A percentile compares a stretch with the other conserved stretches of the same genome.
Evolutionary conservation across 257 asterid genomes (phyloP).

Genomic region (Solanum arcanum): DNA sequence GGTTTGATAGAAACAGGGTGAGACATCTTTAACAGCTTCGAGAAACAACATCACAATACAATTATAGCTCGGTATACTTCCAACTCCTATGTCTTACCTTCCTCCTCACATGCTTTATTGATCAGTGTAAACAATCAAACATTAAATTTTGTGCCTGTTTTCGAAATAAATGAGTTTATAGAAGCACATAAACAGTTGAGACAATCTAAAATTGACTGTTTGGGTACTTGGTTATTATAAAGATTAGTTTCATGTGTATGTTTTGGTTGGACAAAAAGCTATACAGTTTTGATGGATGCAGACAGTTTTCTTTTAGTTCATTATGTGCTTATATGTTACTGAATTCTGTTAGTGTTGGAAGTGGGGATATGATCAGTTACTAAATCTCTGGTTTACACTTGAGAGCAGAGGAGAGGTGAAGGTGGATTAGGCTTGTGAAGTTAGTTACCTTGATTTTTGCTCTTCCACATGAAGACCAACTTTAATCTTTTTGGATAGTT

Average conservation of each 20-base stretch:
- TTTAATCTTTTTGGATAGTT: slow-evolving; percentile 56
- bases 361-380: not conserved
- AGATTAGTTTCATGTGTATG: not conserved
- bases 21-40: not conserved
- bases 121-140: not conserved
- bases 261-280: not conserved
- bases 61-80: not conserved
- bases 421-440: not conserved
- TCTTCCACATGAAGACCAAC: slow-evolving; percentile 61
- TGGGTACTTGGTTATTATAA: not conserved
- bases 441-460: slow-evolving; percentile 40
- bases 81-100: not conserved
- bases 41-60: not conserved
- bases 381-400: not conserved
- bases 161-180: not conserved
- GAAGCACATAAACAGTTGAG: not conserved
- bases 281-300: not conserved
- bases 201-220: not conserved
- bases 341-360: not conserved
- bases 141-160: not conserved
- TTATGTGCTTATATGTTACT: not conserved
- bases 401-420: not conserved
- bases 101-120: not conserved
- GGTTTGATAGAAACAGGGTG: not conserved
- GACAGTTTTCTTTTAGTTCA: not conserved